A percentile compares a stretch with the other conserved stretches of the same genome.
Conservation (phyloP, 73 alveolate genomes). For the Diophrys sp. region DNA sequence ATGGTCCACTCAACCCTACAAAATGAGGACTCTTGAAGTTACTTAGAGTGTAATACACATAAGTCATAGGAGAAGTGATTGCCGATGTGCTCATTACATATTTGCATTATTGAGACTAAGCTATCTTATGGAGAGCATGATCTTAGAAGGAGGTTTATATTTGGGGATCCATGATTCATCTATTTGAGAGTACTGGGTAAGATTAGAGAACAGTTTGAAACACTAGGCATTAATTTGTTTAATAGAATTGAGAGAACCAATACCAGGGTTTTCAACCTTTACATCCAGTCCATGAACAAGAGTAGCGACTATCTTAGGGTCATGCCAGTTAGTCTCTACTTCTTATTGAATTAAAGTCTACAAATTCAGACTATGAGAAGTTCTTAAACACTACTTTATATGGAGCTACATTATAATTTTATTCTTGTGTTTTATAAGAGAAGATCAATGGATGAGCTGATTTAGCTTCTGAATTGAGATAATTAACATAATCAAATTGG, state of each 20-base stretch:
- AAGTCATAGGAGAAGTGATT: constrained; percentile 65
- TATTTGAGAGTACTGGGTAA: constrained; percentile 60
- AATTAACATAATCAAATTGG: no score
- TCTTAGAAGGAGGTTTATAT: constrained; percentile 55
- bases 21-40: constrained; percentile 81
- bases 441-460: no score
- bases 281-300: no score
- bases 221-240: constrained; percentile 12
- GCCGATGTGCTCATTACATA: constrained; percentile 61
- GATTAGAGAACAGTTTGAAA: constrained; percentile 30
- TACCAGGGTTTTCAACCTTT: constrained; percentile 44
- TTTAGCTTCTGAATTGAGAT: no score
- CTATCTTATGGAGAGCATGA: constrained; percentile 13
- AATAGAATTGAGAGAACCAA: constrained; percentile 21
- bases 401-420: no score
- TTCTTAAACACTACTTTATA: no score
- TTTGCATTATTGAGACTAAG: constrained; percentile 12
- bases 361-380: no score
- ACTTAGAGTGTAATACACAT: constrained; percentile 62
- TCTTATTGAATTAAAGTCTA: no score
- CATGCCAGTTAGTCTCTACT: no score
- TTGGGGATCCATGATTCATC: constrained; percentile 47
- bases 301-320: no score
- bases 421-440: no score
- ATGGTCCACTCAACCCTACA: constrained; percentile 48